Evolutionary conservation across 139 green algal species (phyloP), one percentile per base, ranked within the genome.

Genomic region (Micromonas pusilla): DNA sequence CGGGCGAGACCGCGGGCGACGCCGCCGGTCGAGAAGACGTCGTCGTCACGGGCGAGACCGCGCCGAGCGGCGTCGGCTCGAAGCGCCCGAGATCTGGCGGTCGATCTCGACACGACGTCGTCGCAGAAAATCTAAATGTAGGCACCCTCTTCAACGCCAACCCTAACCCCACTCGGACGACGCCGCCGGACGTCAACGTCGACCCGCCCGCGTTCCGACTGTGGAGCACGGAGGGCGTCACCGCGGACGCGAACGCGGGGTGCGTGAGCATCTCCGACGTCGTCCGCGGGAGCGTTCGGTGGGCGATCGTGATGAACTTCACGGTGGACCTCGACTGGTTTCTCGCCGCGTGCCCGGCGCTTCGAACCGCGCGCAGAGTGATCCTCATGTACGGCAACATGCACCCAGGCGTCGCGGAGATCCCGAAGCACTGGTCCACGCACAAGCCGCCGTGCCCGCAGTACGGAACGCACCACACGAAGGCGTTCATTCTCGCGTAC

Each of bases 381-480:
- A n/a, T n/a, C n/a, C n/a, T n/a, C n/a, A n/a, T n/a, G n/a, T n/a
- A n/a, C n/a, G n/a, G n/a, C n/a, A 23, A 23, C 9, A 9, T 9
- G 16, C 9, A 23, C 45, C 45, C 45, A 9, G 16, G 16, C 9
- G 45, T 57, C 9, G 45, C 16, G 45, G 9, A 16, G 45, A 57
- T 57, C 45, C 9, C 9, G 45, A 16, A 57, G 9, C 9, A 57
- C 9, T 57, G 45, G 45, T 23, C 45, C 45, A 16, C 16, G 9
- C 9, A 23, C 45, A 57, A 57, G 9, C 45, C 45, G 45, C 45
- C 45, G 45, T 57, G 45, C 45, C 45, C 45, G 16, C 9, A 70
- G 62, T 70, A 32, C 62, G 62, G 62, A 6, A 70, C 62, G 26
- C 62, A 70, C 28, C 62, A 70, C 28, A 37, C 62, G 9, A 70